Percentiles rank a stretch among this genome's conserved stretches.
phyloP scores from a whole-genome alignment of 108 stramenopile genomes.

The Nitzschia putrida region DNA sequence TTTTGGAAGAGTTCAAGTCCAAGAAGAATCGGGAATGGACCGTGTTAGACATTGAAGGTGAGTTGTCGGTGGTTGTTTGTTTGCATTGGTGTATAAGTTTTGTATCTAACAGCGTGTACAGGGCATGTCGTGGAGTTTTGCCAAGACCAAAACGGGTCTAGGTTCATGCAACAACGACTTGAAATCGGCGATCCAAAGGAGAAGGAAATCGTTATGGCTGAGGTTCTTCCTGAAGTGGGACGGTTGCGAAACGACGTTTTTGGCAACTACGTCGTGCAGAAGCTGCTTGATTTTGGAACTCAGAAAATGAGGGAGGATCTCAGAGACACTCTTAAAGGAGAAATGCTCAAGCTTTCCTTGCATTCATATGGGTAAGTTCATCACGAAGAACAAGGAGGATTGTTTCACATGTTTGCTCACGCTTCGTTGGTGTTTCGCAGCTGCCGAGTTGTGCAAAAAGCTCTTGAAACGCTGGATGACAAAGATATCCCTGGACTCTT shows the following conservation, averaged over 20 bases:
- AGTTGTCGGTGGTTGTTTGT: conserved; percentile 2
- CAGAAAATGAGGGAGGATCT: conserved; percentile 70
- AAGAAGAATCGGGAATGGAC: conserved; percentile 85
- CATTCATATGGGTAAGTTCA: conserved; percentile 89
- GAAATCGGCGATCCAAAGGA: conserved; percentile 84
- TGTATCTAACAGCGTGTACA: not conserved
- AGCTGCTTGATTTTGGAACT: conserved; percentile 92
- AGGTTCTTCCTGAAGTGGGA: conserved; percentile 79
- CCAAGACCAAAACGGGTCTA: conserved; percentile 97
- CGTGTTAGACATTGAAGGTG: conserved; percentile 53
- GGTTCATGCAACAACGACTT: conserved; percentile 95
- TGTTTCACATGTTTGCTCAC: not conserved
- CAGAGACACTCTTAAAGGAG: conserved; percentile 63
- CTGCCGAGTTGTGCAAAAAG: conserved; percentile 95
- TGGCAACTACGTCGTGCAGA: conserved; percentile 97
- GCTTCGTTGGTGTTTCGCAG: conserved; percentile 26
- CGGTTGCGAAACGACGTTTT: conserved; percentile 87
- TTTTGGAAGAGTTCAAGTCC: conserved; percentile 72
- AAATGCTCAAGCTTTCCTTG: conserved; percentile 80
- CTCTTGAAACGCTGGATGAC: conserved; percentile 79
- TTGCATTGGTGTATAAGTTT: not conserved
- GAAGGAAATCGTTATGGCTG: conserved; percentile 79
- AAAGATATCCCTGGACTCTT: conserved; percentile 77
- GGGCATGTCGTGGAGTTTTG: conserved; percentile 90
- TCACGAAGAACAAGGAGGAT: not conserved